Evolutionary conservation across 2,329 filamentous ascomycete genomes (phyloP).

Genomic region (Cladophialophora yegresii): DNA sequence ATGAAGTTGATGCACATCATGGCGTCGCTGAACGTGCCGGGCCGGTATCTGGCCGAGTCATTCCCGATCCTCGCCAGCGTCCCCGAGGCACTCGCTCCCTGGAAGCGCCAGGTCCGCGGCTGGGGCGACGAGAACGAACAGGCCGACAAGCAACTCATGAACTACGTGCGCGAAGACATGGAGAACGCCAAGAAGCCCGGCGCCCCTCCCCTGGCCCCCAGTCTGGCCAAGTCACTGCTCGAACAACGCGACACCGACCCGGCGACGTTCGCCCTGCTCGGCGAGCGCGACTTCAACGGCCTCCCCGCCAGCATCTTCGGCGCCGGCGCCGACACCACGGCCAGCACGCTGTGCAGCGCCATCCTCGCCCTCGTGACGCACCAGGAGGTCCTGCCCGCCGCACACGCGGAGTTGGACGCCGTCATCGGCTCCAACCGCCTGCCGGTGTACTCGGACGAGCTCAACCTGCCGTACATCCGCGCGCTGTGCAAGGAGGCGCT

Average conservation of each 20-base stretch:
- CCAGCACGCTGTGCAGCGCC: constrained; percentile 39
- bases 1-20: constrained; percentile 43
- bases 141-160: constrained; percentile 39
- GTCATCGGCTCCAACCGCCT: constrained; percentile 40
- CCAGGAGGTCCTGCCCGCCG: constrained; percentile 33
- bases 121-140: constrained; percentile 39
- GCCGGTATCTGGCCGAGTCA: constrained; percentile 43
- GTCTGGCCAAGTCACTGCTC: constrained; percentile 50
- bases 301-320: constrained; percentile 44
- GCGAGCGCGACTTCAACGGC: constrained; percentile 41
- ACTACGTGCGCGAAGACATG: constrained; percentile 45
- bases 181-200: constrained; percentile 36
- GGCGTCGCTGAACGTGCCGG: constrained; percentile 43
- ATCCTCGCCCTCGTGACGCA: constrained; percentile 40
- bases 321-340: constrained; percentile 41
- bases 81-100: constrained; percentile 39
- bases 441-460: constrained; percentile 44
- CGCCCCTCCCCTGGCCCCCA: constrained; percentile 42
- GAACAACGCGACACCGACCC: constrained; percentile 41
- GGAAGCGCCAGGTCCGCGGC: constrained; percentile 39
- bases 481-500: constrained; percentile 49
- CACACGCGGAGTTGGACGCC: constrained; percentile 43
- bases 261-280: constrained; percentile 43
- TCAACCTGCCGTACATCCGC: constrained; percentile 43
- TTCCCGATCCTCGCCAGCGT: constrained; percentile 40